Evolutionary conservation across 2,329 filamentous ascomycete species (phyloP).

Genomic region (Trichocomaceae sp.): DNA sequence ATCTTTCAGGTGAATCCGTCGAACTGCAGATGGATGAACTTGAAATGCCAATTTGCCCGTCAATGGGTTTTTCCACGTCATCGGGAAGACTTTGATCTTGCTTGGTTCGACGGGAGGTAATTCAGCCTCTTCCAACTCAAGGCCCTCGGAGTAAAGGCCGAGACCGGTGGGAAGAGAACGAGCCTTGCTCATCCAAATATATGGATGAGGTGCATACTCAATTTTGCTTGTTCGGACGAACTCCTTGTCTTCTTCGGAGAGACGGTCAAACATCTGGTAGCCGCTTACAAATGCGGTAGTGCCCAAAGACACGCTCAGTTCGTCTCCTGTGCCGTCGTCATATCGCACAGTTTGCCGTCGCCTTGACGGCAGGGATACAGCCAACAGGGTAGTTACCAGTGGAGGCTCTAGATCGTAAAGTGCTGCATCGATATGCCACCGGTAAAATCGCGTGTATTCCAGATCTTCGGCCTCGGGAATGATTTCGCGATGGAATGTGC

Average conservation of each 20-base stretch:
- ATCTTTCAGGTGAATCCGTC: constrained; percentile 60
- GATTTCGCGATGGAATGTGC: constrained; percentile 62
- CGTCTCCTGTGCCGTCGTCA: constrained; percentile 63
- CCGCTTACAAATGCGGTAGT: constrained; percentile 71
- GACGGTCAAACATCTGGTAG: constrained; percentile 61
- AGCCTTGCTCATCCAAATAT: constrained; percentile 71
- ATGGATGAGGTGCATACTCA: constrained; percentile 72
- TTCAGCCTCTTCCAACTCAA: constrained; percentile 53
- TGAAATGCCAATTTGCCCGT: constrained; percentile 65
- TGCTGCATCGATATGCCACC: constrained; percentile 76
- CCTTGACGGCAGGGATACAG: constrained; percentile 64
- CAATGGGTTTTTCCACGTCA: constrained; percentile 70
- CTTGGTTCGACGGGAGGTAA: constrained; percentile 59
- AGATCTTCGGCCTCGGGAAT: constrained; percentile 58
- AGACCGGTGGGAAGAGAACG: constrained; percentile 62
- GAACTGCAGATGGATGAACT: constrained; percentile 65
- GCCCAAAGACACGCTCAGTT: constrained; percentile 62
- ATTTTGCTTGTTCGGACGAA: constrained; percentile 62
- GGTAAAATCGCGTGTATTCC: constrained; percentile 57
- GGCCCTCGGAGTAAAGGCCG: constrained; percentile 61
- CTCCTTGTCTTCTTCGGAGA: constrained; percentile 59
- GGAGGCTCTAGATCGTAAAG: constrained; percentile 70
- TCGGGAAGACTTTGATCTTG: constrained; percentile 66
- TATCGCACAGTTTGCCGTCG: constrained; percentile 63
- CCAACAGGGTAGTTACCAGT: constrained; percentile 64